Conservation (phyloP, 2,329 filamentous ascomycete genomes). For the Apiospora phragmitis region DNA sequence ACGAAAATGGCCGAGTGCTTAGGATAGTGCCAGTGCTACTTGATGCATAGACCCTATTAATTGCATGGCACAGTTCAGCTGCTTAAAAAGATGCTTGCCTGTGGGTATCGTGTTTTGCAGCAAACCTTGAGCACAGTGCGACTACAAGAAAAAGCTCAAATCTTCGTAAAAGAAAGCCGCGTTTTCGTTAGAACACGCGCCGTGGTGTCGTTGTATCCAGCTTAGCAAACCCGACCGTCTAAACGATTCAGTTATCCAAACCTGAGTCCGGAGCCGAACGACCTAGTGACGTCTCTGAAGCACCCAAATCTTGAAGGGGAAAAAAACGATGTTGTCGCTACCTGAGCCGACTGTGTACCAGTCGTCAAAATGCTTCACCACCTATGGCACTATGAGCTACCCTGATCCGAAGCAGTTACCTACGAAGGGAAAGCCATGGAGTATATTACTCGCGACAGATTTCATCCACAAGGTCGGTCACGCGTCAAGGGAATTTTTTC, state of each 20-base stretch:
- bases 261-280: background rate
- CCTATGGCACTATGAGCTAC: constrained; percentile 67
- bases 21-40: background rate
- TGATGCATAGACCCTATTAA: background rate
- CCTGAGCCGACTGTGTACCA: constrained; percentile 50
- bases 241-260: background rate
- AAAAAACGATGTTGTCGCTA: constrained; percentile 50
- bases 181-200: constrained; percentile 3
- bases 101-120: background rate
- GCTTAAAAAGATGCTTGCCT: background rate
- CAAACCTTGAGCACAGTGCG: background rate
- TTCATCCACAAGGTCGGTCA: constrained; percentile 66
- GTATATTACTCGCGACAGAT: constrained; percentile 61
- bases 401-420: constrained; percentile 71
- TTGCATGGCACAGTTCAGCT: constrained; percentile 11
- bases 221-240: background rate
- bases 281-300: background rate
- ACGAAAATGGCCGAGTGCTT: constrained; percentile 4
- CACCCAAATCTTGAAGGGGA: background rate
- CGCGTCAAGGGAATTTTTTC: too few relatives aligned
- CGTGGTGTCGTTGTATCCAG: background rate
- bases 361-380: constrained; percentile 71
- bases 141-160: background rate
- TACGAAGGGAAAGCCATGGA: constrained; percentile 75
- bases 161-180: background rate